Evolutionary conservation across 2,329 filamentous ascomycete genomes (phyloP).

Genomic region (Colletotrichum tabaci): DNA sequence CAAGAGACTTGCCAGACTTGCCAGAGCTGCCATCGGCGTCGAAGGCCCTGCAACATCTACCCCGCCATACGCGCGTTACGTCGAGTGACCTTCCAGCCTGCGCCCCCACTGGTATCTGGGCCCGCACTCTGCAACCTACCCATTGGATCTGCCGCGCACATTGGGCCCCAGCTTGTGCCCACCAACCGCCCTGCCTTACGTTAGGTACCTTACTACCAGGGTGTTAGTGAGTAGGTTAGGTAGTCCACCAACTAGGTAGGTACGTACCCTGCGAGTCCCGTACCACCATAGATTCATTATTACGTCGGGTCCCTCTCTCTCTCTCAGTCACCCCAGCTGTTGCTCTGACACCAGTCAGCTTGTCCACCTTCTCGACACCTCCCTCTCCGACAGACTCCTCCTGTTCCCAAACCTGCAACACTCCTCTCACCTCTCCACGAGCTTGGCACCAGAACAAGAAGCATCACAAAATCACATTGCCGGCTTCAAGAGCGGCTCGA

Average conservation of each 20-base stretch:
- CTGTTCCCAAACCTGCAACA: conserved; percentile 4
- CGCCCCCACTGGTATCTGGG: conserved; percentile 30
- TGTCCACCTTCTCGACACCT: conserved; percentile 19
- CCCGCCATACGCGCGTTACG: conserved; percentile 42
- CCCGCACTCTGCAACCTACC: conserved; percentile 28
- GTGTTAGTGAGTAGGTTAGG: neutral
- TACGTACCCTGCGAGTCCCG: neutral
- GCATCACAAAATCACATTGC: neutral
- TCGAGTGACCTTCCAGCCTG: conserved; percentile 30
- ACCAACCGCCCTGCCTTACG: neutral
- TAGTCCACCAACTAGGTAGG: neutral
- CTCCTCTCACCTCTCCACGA: conserved; percentile 4
- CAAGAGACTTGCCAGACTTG: conserved; percentile 6
- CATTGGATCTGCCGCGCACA: conserved; percentile 36
- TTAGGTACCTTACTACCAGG: neutral
- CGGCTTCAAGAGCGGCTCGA: conserved; percentile 15
- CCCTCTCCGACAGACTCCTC: conserved; percentile 11
- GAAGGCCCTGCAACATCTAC: conserved; percentile 28
- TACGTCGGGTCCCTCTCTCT: conserved; percentile 31
- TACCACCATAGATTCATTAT: conserved; percentile 39
- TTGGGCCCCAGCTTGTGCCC: conserved; percentile 24
- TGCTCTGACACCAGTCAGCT: conserved; percentile 41
- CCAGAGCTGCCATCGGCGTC: conserved; percentile 23
- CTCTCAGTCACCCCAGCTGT: conserved; percentile 18
- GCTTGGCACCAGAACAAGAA: conserved; percentile 22